phyloP scores from a whole-genome alignment of 169 alveolate genomes.

The Eimeria maxima region DNA sequence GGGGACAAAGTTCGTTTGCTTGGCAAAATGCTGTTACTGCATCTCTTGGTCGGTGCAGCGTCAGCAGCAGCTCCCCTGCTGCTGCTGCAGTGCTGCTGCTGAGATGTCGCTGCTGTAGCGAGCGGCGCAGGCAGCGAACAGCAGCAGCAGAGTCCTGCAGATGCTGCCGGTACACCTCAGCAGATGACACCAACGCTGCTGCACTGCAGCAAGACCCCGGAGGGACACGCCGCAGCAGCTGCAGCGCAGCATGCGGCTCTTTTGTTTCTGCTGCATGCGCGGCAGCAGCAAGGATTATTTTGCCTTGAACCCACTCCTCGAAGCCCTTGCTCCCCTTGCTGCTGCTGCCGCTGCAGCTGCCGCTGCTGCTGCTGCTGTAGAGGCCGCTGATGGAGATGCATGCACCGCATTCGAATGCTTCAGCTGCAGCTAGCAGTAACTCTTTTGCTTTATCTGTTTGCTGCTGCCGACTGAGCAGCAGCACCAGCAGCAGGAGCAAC shows the following conservation, averaged over 20 bases:
- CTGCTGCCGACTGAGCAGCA: not conserved
- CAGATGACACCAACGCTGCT: not conserved
- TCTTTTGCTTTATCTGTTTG: not conserved
- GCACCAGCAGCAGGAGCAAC: slow-evolving; percentile 36
- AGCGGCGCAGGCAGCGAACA: slow-evolving; percentile 28
- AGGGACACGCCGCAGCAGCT: not conserved
- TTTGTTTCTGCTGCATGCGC: not conserved
- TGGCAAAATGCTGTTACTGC: not conserved
- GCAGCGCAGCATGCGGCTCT: not conserved
- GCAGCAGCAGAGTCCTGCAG: slow-evolving; percentile 41
- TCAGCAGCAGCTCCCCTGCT: slow-evolving; percentile 51
- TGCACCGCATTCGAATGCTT: not conserved
- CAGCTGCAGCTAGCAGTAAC: slow-evolving; percentile 13
- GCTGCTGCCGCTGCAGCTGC: not conserved
- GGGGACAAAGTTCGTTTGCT: not conserved
- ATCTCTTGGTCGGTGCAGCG: slow-evolving; percentile 18
- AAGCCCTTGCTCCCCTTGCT: not conserved
- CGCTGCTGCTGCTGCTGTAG: not conserved
- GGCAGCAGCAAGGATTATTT: slow-evolving; percentile 15
- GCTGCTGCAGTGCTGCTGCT: not conserved
- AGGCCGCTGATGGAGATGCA: not conserved
- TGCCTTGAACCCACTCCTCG: not conserved
- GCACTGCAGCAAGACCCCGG: not conserved
- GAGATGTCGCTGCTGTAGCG: slow-evolving; percentile 8
- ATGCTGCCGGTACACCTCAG: slow-evolving; percentile 14